Evolutionary conservation across 2,329 filamentous ascomycete species (phyloP), one percentile per base, ranked within the genome.

Genomic region (Tetracladium maxilliforme): DNA sequence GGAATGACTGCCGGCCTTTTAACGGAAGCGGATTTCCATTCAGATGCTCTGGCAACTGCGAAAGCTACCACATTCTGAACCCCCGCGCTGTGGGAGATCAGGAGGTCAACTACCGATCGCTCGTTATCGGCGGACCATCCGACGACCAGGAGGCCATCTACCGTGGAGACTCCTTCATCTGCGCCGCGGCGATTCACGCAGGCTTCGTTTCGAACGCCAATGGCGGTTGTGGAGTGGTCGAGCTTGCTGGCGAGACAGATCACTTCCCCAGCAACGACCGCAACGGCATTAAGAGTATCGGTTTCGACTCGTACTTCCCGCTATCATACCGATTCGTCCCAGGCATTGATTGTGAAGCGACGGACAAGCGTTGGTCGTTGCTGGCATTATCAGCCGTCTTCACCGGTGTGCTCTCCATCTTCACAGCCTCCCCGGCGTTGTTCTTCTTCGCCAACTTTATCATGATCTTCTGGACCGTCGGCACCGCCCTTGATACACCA

Each of bases 251-350:
- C 13, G 63, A 73, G 27, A 66, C 70, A 28, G 54, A 62, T 27
- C 54, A 64, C 24, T 93, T 73, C 42, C 51, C 62, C 21, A 61
- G 66, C 21, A 72, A 74, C 7, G 64, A 67, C 23, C 61, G 61
- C n/a, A 61, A 92, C 41, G 81, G 77, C 26, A 83, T 95, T 34
- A 52, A 58, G 15, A 92, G 83, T 33, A 59, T 81, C 27, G 64
- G 52, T 5, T 98, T 98, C 44, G 69, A 84, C 33, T 87, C 83
- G 0, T 83, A 82, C 35, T 98, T 98, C 40, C 90, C 90, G 2
- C 74, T 81, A 16, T 76, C 84, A 0, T 94, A 82, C 46, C 70
- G 69, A 11, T 95, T 98, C 38, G 52, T 80, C 5, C 49, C 58
- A 5, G 63, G 63, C 16, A 61, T 83, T 6, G 51, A 64, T 10